Evolutionary conservation across 768 basidiomycete genomes (phyloP).

Genomic region (Tylopilus felleus): DNA sequence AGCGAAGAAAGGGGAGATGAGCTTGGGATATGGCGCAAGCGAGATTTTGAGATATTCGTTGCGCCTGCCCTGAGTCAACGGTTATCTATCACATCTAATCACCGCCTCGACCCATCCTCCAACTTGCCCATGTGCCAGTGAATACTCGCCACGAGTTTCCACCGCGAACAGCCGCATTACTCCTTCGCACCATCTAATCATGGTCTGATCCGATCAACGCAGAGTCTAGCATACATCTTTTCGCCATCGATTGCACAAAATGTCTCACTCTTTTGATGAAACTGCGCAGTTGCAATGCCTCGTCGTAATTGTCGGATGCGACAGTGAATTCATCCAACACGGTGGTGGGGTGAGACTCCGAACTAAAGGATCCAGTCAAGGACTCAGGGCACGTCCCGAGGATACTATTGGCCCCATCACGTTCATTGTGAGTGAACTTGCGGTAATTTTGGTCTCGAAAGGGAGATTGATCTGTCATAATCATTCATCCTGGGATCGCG

Average conservation of each 20-base stretch:
- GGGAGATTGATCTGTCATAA: not conserved
- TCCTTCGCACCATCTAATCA: too few relatives aligned
- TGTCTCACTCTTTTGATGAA: not conserved
- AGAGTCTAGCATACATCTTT: too few relatives aligned
- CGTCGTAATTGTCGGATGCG: not conserved
- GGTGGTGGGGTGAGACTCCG: not conserved
- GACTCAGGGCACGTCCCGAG: not conserved
- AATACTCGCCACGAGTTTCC: too few relatives aligned
- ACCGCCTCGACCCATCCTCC: not conserved
- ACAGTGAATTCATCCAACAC: not conserved
- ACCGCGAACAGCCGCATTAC: too few relatives aligned
- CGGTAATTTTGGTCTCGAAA: not conserved
- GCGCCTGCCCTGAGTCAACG: slow-evolving; percentile 34
- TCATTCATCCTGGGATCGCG: too few relatives aligned
- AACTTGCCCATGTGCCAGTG: too few relatives aligned
- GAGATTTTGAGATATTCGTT: slow-evolving; percentile 29
- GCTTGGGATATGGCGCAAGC: not conserved
- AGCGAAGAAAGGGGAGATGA: slow-evolving; percentile 13
- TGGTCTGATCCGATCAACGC: too few relatives aligned
- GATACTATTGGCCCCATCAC: not conserved
- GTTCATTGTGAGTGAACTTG: not conserved
- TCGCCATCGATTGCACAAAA: too few relatives aligned
- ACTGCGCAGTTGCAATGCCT: too few relatives aligned
- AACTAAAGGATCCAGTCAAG: not conserved
- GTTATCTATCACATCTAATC: slow-evolving; percentile 27